These are phyloP conservation scores for Aureobasidium sp. DNA, from an alignment of 2,329 filamentous ascomycete species.

Conservation along the genomic window DNA sequence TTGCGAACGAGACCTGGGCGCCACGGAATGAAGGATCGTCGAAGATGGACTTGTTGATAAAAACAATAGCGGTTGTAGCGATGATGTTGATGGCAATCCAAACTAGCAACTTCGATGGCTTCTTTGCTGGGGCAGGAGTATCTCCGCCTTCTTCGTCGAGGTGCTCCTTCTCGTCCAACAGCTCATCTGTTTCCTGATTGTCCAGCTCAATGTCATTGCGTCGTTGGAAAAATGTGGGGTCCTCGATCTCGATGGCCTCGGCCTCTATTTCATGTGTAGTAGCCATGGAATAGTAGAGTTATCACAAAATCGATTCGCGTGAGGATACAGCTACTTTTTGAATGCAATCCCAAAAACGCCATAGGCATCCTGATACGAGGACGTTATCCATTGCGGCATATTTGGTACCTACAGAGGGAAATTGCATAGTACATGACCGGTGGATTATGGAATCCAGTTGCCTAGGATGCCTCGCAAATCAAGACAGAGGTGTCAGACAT, in stretches of 20 bases:
- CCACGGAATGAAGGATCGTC: constrained; percentile 18
- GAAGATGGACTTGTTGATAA: constrained; percentile 26
- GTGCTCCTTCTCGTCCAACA: neutral
- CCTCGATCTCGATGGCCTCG: neutral
- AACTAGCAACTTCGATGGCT: constrained; percentile 10
- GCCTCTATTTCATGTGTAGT: neutral
- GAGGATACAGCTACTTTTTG: neutral
- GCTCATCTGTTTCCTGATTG: neutral
- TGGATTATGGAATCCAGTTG: neutral
- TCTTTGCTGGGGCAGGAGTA: neutral
- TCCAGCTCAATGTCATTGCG: neutral
- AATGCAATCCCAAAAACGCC: neutral
- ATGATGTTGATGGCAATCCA: constrained; percentile 24
- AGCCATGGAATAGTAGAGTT: neutral
- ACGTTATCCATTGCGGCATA: neutral
- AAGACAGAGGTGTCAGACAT: neutral
- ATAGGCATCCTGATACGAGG: neutral
- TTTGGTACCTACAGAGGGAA: constrained; percentile 9
- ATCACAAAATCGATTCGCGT: neutral
- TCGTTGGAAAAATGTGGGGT: constrained; percentile 4
- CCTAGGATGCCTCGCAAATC: neutral
- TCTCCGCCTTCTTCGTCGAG: constrained; percentile 10
- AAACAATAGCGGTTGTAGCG: constrained; percentile 23
- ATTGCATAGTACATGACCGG: neutral
- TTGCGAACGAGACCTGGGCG: constrained; percentile 60